Base-by-base conservation (phyloP, 2,329 filamentous ascomycete genomes). In the Catunica adiposa region DNA sequence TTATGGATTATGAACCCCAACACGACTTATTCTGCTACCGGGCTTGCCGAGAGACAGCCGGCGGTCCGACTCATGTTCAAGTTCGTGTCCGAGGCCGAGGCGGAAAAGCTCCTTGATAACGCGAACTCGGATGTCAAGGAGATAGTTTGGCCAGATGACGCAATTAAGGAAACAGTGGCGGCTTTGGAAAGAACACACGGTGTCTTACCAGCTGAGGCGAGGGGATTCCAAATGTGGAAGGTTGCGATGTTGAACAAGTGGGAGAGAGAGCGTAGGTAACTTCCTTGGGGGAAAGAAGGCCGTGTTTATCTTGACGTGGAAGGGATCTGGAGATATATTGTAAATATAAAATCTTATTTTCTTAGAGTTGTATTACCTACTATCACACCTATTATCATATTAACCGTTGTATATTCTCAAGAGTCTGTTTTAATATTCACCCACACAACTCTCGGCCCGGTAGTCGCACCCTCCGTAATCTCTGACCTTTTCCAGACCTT, bases 221-320 rank as follows among this genome's bases (percentile, higher is more conserved):
- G 78, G 56, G 68, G 62, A 26, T 84, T 85, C 61, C 72, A 77
- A 63, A 76, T 74, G n/a, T 88, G 83, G 83, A 73, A 74, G 25
- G 79, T 87, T 3, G 82, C 80, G 1, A 64, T 87, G 17, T 63
- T 87, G 58, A 72, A 75, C 60, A 69, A 75, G 58, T 82, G 76
- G 57, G 34, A 46, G 25, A 46, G 25, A 29, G 57, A 26, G 17
- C 15, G 11, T 48, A 48, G 44, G 22, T 48, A n/a, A n/a, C 26
- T 23, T 9, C 44, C 9, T n/a, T 14, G 22, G 44, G 2, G 8
- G 8, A 8, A 26, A 6, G 29, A 34, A 11, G 29, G n/a, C n/a
- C n/a, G n/a, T n/a, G n/a, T n/a, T n/a, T n/a, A n/a, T n/a, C n/a
- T n/a, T n/a, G n/a, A n/a, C n/a, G n/a, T n/a, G n/a, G n/a, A n/a